These are phyloP conservation scores for Croton setiger DNA, from an alignment of 441 rosid genomes.

Conservation along the genomic window DNA sequence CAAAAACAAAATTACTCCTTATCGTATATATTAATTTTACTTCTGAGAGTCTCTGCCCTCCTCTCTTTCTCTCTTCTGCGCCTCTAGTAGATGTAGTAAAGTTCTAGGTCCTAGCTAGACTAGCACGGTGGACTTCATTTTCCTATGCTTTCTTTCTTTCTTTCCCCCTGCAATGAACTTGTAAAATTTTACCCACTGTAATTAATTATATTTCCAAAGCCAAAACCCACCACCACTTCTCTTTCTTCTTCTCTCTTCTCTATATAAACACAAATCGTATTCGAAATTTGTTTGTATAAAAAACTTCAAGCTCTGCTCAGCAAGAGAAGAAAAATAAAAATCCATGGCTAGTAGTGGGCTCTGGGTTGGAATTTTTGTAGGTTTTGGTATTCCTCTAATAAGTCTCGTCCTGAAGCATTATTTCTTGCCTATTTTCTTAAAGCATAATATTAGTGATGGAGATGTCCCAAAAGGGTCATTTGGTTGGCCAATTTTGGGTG, in stretches of 20 bases:
- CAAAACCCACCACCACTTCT: neutral
- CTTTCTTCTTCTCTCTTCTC: neutral
- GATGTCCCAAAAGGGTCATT: slow-evolving; percentile 39
- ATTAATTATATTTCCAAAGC: neutral
- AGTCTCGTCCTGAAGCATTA: slow-evolving; percentile 38
- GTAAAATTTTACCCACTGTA: slow-evolving; percentile 15
- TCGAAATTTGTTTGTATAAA: slow-evolving; percentile 7
- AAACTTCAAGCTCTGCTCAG: neutral
- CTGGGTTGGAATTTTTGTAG: slow-evolving; percentile 27
- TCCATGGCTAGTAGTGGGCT: slow-evolving; percentile 27
- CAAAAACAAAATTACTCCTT: neutral
- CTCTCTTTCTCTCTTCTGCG: slow-evolving; percentile 1
- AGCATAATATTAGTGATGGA: slow-evolving; percentile 19
- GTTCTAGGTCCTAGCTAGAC: slow-evolving; percentile 23
- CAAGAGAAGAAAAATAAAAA: neutral
- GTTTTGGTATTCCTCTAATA: slow-evolving; percentile 17
- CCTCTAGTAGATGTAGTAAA: slow-evolving; percentile 7
- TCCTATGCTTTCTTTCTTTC: slow-evolving; percentile 19
- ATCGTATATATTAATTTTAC: neutral
- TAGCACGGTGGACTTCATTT: slow-evolving; percentile 27
- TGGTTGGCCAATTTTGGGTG: slow-evolving; percentile 60
- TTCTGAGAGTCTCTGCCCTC: neutral
- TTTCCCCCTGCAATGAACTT: slow-evolving; percentile 18
- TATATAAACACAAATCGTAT: slow-evolving; percentile 25
- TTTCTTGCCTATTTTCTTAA: slow-evolving; percentile 37